These are phyloP conservation scores for Aspergillus fijiensis DNA, from an alignment of 2,329 filamentous ascomycete genomes.

Conservation along the genomic window DNA sequence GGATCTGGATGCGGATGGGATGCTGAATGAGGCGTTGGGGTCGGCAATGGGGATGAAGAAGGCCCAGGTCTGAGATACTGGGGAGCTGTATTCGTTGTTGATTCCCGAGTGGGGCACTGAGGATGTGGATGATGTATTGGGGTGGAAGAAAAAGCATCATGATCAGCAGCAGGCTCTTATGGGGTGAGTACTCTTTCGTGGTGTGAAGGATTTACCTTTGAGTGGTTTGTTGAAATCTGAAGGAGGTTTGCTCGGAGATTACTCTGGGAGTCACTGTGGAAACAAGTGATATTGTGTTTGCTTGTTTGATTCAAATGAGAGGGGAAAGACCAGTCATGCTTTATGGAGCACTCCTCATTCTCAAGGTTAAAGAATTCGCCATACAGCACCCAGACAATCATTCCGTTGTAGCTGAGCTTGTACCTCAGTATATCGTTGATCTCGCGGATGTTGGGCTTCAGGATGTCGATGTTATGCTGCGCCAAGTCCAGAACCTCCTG, in stretches of 20 bases:
- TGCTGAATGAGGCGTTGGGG: slow-evolving; percentile 8
- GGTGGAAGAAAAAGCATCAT: neutral
- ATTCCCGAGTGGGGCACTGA: neutral
- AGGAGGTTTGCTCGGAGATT: too few species aligned
- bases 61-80: neutral
- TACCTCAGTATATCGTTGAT: neutral
- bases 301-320: too few species aligned
- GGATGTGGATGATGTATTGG: neutral
- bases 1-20: slow-evolving; percentile 16
- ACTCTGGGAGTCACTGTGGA: too few species aligned
- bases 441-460: slow-evolving; percentile 1
- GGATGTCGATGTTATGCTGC: neutral
- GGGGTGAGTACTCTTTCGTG: too few species aligned
- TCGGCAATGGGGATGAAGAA: slow-evolving; percentile 9
- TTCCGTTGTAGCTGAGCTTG: neutral
- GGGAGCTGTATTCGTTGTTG: neutral
- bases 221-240: too few species aligned
- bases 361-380: too few species aligned
- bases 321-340: slow-evolving; percentile 5
- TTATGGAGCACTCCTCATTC: too few species aligned
- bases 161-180: too few species aligned
- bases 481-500: slow-evolving; percentile 6
- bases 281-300: too few species aligned
- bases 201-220: too few species aligned
- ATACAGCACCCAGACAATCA: neutral